Evolutionary conservation across 2,329 filamentous ascomycete genomes (phyloP).

Genomic region (Camillea tinctor): DNA sequence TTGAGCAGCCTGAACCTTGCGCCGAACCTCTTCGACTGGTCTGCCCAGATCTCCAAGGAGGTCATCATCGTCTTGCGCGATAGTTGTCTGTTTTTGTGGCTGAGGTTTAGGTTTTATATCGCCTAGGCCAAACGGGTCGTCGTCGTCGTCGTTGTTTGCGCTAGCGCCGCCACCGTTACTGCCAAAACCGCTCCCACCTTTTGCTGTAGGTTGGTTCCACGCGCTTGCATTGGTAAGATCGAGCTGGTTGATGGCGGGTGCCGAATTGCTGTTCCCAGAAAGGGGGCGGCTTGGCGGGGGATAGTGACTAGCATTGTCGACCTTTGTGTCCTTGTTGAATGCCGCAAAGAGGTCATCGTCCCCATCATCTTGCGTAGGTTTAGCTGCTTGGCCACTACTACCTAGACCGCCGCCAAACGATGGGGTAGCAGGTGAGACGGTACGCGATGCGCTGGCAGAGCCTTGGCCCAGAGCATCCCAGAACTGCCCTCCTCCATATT

Average conservation of each 20-base stretch:
- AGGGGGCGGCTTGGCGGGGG: conserved; percentile 50
- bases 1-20: conserved; percentile 41
- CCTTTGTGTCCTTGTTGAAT: conserved; percentile 64
- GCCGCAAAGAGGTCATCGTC: conserved; percentile 68
- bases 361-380: conserved; percentile 36
- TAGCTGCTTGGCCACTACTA: conserved; percentile 26
- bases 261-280: conserved; percentile 45
- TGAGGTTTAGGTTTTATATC: conserved; percentile 51
- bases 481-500: conserved; percentile 75
- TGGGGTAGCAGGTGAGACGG: conserved; percentile 42
- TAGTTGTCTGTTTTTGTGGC: conserved; percentile 24
- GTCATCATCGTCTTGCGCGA: conserved; percentile 57
- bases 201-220: conserved; percentile 44
- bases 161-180: conserved; percentile 92
- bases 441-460: conserved; percentile 48
- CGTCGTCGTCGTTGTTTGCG: conserved; percentile 71
- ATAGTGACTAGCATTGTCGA: conserved; percentile 65
- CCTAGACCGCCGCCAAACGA: conserved; percentile 30
- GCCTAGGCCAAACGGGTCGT: conserved; percentile 84
- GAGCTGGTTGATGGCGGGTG: conserved; percentile 41
- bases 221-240: conserved; percentile 55
- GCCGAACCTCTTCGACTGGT: conserved; percentile 62
- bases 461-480: conserved; percentile 68
- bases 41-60: conserved; percentile 63
- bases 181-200: conserved; percentile 41